A percentile compares a stretch with the other conserved stretches of the same genome.
phyloP scores from a whole-genome alignment of 768 basidiomycete species.

The Boletus eberwhitei region DNA sequence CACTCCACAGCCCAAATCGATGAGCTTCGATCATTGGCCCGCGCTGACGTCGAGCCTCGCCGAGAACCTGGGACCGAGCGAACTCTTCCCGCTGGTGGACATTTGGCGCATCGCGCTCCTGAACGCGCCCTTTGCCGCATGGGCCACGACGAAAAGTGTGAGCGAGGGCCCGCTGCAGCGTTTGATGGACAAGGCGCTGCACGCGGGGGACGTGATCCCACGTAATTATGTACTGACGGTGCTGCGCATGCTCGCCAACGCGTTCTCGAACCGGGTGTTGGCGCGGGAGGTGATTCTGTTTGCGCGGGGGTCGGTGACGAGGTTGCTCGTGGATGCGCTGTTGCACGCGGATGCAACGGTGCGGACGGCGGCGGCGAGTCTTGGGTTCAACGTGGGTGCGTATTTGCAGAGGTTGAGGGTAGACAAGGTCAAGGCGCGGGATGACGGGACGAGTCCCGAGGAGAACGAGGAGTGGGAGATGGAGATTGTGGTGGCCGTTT shows the following conservation, averaged over 20 bases:
- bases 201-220: constrained; percentile 23
- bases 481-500: constrained; percentile 78
- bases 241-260: constrained; percentile 67
- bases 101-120: constrained; percentile 78
- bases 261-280: constrained; percentile 47
- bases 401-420: constrained; percentile 62
- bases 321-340: constrained; percentile 61
- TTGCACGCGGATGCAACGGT: constrained; percentile 66
- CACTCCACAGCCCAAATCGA: constrained; percentile 30
- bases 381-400: constrained; percentile 74
- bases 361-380: constrained; percentile 75
- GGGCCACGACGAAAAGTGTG: constrained; percentile 37
- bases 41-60: constrained; percentile 43
- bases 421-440: constrained; percentile 35
- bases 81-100: constrained; percentile 80
- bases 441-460: constrained; percentile 36
- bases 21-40: constrained; percentile 47
- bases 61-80: constrained; percentile 44
- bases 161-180: constrained; percentile 41
- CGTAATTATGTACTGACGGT: constrained; percentile 64
- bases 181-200: constrained; percentile 47
- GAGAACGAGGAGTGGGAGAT: constrained; percentile 83
- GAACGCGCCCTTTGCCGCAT: constrained; percentile 53
- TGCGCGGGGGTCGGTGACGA: constrained; percentile 39
- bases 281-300: constrained; percentile 39